Base-by-base conservation (phyloP, 1,284 basidiomycete genomes). In the Pholiota adiposa region DNA sequence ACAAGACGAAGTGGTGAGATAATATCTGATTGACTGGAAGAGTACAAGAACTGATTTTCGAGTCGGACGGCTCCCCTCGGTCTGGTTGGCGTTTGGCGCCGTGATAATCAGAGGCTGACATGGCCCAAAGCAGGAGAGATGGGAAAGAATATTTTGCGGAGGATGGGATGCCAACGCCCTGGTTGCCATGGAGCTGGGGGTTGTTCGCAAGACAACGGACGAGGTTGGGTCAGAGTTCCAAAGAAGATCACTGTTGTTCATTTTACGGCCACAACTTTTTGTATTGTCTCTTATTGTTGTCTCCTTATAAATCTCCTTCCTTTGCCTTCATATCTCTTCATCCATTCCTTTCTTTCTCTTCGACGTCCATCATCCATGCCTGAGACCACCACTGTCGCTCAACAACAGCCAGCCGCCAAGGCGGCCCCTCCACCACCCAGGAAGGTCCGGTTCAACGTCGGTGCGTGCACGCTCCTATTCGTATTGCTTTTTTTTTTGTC, bases 371-470 rank as follows among this genome's bases (percentile, higher is more conserved):
- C 54, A 60, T 29, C 29, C 14, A 72, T 72, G 70, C 67, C 70
- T 33, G 70, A 72, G 31, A 60, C 66, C 50, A 38, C 65, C 46
- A n/a, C n/a, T n/a, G 52, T 58, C 54, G 62, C 74, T 21, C 69
- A 69, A 56, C 54, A 69, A 16, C 68, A 73, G 52, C 64, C 72
- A 29, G 65, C 72, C 31, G 63, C 80, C 41, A 87, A 85, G 72
- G 75, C 86, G 31, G 82, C 85, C 19, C 81, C 82, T 53, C 79
- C 90, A 40, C 86, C 90, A 16, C 92, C 93, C 16, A 83, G 94
- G 65, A 95, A 94, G 80, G 93, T 96, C 63, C 87, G 93, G 60
- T 96, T 96, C 83, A 94, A 94, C 77, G 92, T 94, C 70, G 93
- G 93, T 94, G 69, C 79, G 92, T 79, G 63, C 21, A 16, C 19